Conservation (phyloP, 208 protist genomes). For the Trypanosoma theileri region DNA sequence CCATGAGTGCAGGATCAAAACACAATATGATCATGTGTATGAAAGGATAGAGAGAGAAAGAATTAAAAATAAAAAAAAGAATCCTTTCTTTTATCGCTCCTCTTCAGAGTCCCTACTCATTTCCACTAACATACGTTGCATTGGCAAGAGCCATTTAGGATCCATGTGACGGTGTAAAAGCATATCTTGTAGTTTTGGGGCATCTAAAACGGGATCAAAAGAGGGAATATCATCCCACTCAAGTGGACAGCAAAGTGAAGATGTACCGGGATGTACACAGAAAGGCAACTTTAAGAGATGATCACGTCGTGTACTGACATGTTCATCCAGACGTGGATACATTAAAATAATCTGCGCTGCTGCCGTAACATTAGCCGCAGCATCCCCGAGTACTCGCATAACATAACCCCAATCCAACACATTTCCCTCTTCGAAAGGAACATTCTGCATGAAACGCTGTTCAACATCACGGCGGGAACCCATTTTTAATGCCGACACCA, state of each 20-base stretch:
- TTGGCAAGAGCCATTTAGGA: conserved; percentile 56
- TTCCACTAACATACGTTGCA: conserved; percentile 59
- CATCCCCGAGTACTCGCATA: conserved; percentile 49
- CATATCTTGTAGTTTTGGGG: conserved; percentile 73
- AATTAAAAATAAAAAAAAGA: not conserved
- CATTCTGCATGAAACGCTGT: conserved; percentile 51
- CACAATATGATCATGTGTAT: not conserved
- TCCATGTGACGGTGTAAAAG: conserved; percentile 67
- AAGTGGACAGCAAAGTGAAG: conserved; percentile 83
- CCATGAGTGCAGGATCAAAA: too few species aligned
- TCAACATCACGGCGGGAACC: conserved; percentile 55
- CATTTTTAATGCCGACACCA: conserved; percentile 68
- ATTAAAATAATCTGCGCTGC: conserved; percentile 76
- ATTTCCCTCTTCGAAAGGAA: conserved; percentile 56
- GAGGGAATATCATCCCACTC: conserved; percentile 56
- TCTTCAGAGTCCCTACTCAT: conserved; percentile 70
- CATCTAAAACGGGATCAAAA: conserved; percentile 70
- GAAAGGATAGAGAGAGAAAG: not conserved
- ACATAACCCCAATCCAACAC: conserved; percentile 64
- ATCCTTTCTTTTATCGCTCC: conserved; percentile 16
- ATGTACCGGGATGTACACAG: conserved; percentile 95
- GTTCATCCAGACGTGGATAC: conserved; percentile 97
- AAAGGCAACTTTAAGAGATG: conserved; percentile 99
- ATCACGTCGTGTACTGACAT: conserved; percentile 96
- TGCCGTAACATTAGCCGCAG: conserved; percentile 51